Evolutionary conservation across 140 eudicot genomes (phyloP), one percentile per base, ranked within the genome.

Genomic region (Stevia rebaudiana): DNA sequence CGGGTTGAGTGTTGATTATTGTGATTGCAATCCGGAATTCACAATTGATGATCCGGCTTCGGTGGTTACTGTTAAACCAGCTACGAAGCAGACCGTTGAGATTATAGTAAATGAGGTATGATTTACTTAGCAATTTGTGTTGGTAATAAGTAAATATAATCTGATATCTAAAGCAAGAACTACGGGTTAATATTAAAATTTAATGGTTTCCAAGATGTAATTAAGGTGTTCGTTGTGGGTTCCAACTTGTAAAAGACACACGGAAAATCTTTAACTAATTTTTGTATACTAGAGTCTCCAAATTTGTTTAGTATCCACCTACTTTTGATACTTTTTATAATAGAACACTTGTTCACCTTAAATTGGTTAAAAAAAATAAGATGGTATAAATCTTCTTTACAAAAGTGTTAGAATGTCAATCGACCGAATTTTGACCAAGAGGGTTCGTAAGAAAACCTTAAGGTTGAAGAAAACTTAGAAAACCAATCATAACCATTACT

Each of bases 31-130:
- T 59, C 83, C 95, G 0, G 83, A 80, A 69, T 86, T 90, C 73
- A 78, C 84, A 11, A 64, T 71, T n/a, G 83, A 80, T 61, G 94
- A 90, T 78, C 94, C 94, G 1, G 94, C 82, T 37, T 80, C 95
- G 0, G 84, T 86, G 70, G 79, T 90, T 65, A 82, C 74, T 15
- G 59, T 90, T 16, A 86, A 86, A 76, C 95, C 97, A 6, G 68
- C 85, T 5, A 84, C 90, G 37, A 84, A 86, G 71, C 94, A 90
- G 78, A 86, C 89, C 11, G 90, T 90, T 46, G 97, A 90, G 63
- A 81, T 90, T 53, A 73, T 79, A 2, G 97, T 90, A 0, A 77
- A 79, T 54, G 97, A 86, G 95, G 97, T 90, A 60, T 51, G 3
- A 4, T 48, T 43, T 72, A 19, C 30, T 52, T 69, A 17, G 28